Conservation (phyloP, 345 rosid genomes). For the Garcia nutans region DNA sequence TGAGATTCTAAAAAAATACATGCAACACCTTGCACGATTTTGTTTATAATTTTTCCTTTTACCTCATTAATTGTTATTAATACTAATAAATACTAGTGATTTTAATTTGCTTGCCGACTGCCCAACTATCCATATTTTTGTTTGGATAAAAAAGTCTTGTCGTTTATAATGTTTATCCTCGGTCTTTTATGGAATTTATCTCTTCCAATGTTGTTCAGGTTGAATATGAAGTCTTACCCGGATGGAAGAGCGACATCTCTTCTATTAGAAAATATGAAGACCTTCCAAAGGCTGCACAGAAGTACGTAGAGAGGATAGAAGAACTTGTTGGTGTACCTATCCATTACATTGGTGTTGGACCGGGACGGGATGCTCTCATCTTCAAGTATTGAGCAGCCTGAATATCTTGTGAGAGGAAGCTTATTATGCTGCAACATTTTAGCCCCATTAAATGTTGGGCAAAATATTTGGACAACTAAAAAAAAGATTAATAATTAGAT, state of each 20-base stretch:
- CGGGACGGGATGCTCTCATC: conserved; percentile 92
- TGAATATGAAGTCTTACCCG: conserved; percentile 85
- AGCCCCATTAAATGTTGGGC: not conserved
- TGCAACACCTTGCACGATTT: not conserved
- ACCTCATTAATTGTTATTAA: too few species aligned
- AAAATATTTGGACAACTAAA: not conserved
- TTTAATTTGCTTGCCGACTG: too few species aligned
- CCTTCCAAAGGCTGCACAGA: conserved; percentile 80
- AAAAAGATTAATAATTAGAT: not conserved
- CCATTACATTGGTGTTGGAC: conserved; percentile 87
- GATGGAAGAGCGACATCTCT: conserved; percentile 88
- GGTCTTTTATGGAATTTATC: not conserved
- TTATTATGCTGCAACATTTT: not conserved
- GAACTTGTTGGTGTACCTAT: conserved; percentile 80
- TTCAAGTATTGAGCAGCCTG: conserved; percentile 40
- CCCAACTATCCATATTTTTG: too few species aligned
- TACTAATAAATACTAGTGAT: too few species aligned
- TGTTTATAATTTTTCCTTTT: too few species aligned
- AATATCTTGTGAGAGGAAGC: conserved; percentile 1
- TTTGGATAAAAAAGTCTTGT: not conserved
- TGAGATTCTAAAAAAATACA: not conserved
- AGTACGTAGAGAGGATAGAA: conserved; percentile 84
- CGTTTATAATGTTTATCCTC: not conserved
- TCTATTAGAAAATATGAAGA: conserved; percentile 66
- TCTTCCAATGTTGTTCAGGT: conserved; percentile 47